Conservation (phyloP, 768 basidiomycete genomes). For the Calocybe cyanea region DNA sequence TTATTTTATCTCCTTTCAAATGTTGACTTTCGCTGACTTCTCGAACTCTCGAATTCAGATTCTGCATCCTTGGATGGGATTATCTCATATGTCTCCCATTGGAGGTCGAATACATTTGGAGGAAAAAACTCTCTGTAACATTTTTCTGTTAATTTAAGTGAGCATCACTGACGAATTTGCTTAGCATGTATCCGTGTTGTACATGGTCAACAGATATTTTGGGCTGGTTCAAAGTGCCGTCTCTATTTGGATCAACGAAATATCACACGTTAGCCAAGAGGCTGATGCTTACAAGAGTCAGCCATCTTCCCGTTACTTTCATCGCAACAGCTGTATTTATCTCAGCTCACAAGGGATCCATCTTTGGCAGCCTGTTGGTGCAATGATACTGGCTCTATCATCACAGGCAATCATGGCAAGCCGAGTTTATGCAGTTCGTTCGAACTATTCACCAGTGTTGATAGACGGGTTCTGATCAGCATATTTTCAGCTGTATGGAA, state of each 20-base stretch:
- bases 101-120: slow-evolving; percentile 23
- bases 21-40: not conserved
- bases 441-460: not conserved
- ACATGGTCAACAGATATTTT: slow-evolving; percentile 21
- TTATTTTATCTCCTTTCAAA: not conserved
- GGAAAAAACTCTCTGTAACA: slow-evolving; percentile 19
- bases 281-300: slow-evolving; percentile 16
- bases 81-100: slow-evolving; percentile 22
- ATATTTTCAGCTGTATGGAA: slow-evolving; percentile 17
- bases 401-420: slow-evolving; percentile 23
- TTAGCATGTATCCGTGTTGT: slow-evolving; percentile 16
- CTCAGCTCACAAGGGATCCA: slow-evolving; percentile 14
- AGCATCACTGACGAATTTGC: not conserved
- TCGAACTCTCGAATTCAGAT: slow-evolving; percentile 13
- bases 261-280: slow-evolving; percentile 11
- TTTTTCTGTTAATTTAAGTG: not conserved
- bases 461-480: not conserved
- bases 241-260: slow-evolving; percentile 12
- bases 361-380: slow-evolving; percentile 21
- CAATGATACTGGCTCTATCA: slow-evolving; percentile 20
- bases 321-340: not conserved
- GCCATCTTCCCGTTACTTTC: not conserved
- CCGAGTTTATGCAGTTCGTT: slow-evolving; percentile 24
- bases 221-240: slow-evolving; percentile 20
- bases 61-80: slow-evolving; percentile 26